phyloP scores from a whole-genome alignment of 257 asterid species.

The Nicotiana otophora region DNA sequence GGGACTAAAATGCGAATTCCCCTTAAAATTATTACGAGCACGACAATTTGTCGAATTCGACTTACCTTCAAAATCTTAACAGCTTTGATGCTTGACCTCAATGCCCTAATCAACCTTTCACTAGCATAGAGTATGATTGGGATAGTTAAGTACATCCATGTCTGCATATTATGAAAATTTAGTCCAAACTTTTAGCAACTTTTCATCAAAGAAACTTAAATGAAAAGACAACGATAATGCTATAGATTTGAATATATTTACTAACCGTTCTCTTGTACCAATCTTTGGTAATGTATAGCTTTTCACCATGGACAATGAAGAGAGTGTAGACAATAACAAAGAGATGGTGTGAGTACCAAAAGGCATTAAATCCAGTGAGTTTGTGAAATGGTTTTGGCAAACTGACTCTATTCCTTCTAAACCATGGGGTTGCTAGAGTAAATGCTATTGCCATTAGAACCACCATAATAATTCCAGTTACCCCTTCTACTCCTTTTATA shows the following conservation, averaged over 20 bases:
- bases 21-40: neutral
- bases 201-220: neutral
- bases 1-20: neutral
- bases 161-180: slow-evolving; percentile 29
- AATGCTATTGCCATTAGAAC: slow-evolving; percentile 75
- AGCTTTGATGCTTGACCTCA: slow-evolving; percentile 66
- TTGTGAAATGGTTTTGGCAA: slow-evolving; percentile 58
- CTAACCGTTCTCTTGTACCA: slow-evolving; percentile 70
- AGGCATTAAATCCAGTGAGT: slow-evolving; percentile 83
- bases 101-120: slow-evolving; percentile 65
- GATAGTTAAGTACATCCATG: slow-evolving; percentile 78
- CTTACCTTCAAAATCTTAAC: slow-evolving; percentile 73
- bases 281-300: slow-evolving; percentile 52
- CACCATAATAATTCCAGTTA: slow-evolving; percentile 78
- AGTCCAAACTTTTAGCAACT: neutral
- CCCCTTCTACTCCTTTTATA: slow-evolving; percentile 64
- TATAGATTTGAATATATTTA: neutral
- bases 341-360: slow-evolving; percentile 88
- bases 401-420: slow-evolving; percentile 47
- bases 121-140: slow-evolving; percentile 56
- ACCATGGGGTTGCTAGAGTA: slow-evolving; percentile 78
- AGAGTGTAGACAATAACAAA: slow-evolving; percentile 62
- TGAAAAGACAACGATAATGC: too few species aligned
- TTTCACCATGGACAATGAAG: slow-evolving; percentile 70
- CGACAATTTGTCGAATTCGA: neutral